phyloP scores from a whole-genome alignment of 2,329 filamentous ascomycete genomes.

The Sphaerulina populicola region DNA sequence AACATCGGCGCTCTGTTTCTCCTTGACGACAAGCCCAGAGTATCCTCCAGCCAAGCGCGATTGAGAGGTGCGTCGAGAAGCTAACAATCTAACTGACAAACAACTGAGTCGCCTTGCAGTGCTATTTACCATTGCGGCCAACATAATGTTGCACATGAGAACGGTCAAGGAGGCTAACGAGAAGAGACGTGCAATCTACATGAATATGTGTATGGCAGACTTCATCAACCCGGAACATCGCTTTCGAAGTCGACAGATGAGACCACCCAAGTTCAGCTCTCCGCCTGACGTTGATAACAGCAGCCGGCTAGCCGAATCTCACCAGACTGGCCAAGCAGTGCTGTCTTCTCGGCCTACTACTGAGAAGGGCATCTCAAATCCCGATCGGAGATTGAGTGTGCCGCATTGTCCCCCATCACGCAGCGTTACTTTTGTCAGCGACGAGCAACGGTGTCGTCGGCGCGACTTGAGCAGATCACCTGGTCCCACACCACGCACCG shows the following conservation, averaged over 20 bases:
- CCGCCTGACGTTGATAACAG: not conserved
- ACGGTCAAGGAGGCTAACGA: constrained; percentile 32
- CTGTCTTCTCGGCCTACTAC: not conserved
- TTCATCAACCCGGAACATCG: constrained; percentile 20
- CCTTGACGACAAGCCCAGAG: constrained; percentile 50
- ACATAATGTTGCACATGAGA: constrained; percentile 33
- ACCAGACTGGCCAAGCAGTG: not conserved
- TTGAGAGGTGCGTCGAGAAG: constrained; percentile 10
- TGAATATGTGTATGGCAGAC: constrained; percentile 25
- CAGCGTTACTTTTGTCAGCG: too few relatives aligned
- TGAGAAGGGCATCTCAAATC: too few relatives aligned
- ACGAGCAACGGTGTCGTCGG: too few relatives aligned
- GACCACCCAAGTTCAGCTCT: not conserved
- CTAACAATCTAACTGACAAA: not conserved
- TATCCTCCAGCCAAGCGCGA: constrained; percentile 22
- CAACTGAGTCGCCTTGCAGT: constrained; percentile 11
- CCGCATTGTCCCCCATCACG: too few relatives aligned
- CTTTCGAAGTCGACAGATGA: constrained; percentile 15
- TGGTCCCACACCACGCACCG: not conserved
- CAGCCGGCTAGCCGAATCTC: not conserved
- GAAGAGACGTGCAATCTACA: constrained; percentile 21
- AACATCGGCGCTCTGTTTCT: constrained; percentile 53
- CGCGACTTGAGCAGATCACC: not conserved
- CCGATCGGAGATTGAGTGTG: too few relatives aligned
- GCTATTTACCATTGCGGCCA: constrained; percentile 41